These are phyloP conservation scores for Phytophthora fragariae DNA, from an alignment of 352 stramenopile species.

Conservation along the genomic window DNA sequence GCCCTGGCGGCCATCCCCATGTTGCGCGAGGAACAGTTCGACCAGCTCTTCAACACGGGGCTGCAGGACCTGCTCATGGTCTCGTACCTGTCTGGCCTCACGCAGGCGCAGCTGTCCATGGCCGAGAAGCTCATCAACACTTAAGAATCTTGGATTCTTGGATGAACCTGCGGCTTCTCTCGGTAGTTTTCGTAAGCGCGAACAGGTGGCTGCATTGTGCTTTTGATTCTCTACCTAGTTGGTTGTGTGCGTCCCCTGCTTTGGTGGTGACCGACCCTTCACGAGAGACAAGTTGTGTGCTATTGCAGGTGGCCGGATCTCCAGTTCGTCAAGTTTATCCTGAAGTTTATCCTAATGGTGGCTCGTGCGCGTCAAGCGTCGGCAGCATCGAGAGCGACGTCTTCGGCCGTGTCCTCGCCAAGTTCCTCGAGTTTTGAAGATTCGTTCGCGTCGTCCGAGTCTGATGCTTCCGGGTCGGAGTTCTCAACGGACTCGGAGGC, in stretches of 20 bases:
- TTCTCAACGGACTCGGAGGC: constrained; percentile 30
- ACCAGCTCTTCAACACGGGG: constrained; percentile 97
- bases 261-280: constrained; percentile 27
- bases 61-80: constrained; percentile 99
- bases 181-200: constrained; percentile 43
- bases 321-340: constrained; percentile 1
- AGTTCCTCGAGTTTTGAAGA: constrained; percentile 23
- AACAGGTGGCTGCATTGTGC: constrained; percentile 41
- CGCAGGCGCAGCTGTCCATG: constrained; percentile 97
- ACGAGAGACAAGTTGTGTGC: constrained; percentile 13
- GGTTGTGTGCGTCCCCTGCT: neutral
- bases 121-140: constrained; percentile 97
- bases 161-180: constrained; percentile 22
- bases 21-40: constrained; percentile 95
- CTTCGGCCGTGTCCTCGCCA: constrained; percentile 25
- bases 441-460: constrained; percentile 23
- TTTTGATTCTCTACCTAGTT: constrained; percentile 10
- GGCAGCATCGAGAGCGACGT: constrained; percentile 7
- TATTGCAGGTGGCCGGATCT: constrained; percentile 10
- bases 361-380: constrained; percentile 5
- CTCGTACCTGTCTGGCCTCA: constrained; percentile 97
- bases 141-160: constrained; percentile 42
- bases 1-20: constrained; percentile 94
- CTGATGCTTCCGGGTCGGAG: constrained; percentile 14
- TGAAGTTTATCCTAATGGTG: constrained; percentile 7